Evolutionary conservation across 306 rosid species (phyloP).

Genomic region (Castanea crenata): DNA sequence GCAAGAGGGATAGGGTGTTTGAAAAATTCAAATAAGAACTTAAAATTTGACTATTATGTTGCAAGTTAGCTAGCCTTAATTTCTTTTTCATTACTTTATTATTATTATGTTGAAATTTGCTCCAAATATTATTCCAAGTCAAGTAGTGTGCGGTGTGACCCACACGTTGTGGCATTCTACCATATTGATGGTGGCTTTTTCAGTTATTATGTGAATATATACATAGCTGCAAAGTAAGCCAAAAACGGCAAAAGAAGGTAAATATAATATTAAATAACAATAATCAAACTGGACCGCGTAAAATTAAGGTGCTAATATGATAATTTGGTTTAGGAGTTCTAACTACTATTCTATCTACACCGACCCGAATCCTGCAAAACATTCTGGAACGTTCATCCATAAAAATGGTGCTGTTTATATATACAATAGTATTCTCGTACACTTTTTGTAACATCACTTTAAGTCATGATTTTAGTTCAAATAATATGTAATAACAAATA

Average conservation of each 20-base stretch:
- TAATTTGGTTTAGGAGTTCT: not conserved
- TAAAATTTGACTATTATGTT: not conserved
- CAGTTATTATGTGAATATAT: too few species aligned
- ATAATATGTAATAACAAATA: too few species aligned
- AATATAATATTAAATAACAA: not conserved
- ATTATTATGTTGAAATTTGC: not conserved
- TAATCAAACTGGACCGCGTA: not conserved
- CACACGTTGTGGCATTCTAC: not conserved
- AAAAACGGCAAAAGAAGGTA: not conserved
- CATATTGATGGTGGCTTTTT: too few species aligned
- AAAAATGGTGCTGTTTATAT: too few species aligned
- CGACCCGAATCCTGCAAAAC: not conserved
- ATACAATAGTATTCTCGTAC: too few species aligned
- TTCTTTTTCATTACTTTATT: too few species aligned
- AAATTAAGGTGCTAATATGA: too few species aligned
- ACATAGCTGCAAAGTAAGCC: not conserved
- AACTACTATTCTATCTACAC: not conserved
- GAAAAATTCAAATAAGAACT: not conserved
- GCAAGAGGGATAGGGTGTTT: not conserved
- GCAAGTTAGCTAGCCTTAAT: not conserved
- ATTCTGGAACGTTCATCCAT: not conserved
- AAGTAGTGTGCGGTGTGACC: not conserved
- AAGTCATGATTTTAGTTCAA: too few species aligned
- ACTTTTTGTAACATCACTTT: too few species aligned
- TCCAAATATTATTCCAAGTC: not conserved